Conservation (phyloP, 805 yeast species). For the Cyberlindnera bimundalis region DNA sequence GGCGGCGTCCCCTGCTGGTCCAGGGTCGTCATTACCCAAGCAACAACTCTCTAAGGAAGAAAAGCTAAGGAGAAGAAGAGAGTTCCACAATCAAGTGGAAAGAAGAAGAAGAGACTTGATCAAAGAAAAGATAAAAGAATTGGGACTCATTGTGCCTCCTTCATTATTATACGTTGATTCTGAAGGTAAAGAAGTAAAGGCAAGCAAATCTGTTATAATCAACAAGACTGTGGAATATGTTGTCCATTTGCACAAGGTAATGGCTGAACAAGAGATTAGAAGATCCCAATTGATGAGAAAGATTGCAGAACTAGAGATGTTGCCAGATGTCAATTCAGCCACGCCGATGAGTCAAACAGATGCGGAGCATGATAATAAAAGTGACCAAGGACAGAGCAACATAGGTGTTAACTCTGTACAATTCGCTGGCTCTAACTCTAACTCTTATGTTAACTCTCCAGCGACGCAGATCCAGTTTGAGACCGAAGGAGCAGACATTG, state of each 20-base stretch:
- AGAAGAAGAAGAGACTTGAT: constrained; percentile 87
- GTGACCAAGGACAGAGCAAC: neutral
- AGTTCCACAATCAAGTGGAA: constrained; percentile 93
- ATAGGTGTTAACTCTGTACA: neutral
- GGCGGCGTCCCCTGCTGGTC: constrained; percentile 29
- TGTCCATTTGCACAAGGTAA: constrained; percentile 56
- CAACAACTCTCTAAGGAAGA: constrained; percentile 54
- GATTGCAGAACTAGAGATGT: constrained; percentile 34
- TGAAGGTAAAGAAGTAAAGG: constrained; percentile 62
- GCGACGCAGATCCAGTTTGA: constrained; percentile 14
- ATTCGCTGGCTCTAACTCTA: constrained; percentile 3
- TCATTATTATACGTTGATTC: constrained; percentile 45
- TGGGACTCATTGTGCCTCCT: constrained; percentile 80
- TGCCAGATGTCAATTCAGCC: constrained; percentile 17
- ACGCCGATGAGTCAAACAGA: constrained; percentile 10
- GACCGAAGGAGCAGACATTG: constrained; percentile 24
- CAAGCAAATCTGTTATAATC: constrained; percentile 78
- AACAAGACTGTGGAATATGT: constrained; percentile 80
- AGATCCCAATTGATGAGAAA: constrained; percentile 38
- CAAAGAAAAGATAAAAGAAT: constrained; percentile 81
- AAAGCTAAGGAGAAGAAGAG: constrained; percentile 72
- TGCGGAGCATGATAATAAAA: neutral
- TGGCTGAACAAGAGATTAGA: constrained; percentile 51
- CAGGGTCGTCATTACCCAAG: constrained; percentile 29
- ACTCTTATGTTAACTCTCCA: constrained; percentile 15